These are phyloP conservation scores for Durusdinium trenchii DNA, from an alignment of 73 alveolate genomes.

Conservation along the genomic window DNA sequence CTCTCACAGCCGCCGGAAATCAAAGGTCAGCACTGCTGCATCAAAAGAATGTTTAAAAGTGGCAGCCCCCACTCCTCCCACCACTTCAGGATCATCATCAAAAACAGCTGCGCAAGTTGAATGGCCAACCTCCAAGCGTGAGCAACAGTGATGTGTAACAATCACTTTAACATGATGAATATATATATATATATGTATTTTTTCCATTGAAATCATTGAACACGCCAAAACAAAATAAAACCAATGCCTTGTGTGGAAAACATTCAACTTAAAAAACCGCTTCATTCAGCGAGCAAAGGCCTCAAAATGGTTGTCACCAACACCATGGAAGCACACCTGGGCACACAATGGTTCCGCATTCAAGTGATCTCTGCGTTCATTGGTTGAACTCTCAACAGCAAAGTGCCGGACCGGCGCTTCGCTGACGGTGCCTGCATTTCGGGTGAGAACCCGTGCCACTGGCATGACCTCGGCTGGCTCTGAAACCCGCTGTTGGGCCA, in stretches of 20 bases:
- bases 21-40: too few relatives aligned
- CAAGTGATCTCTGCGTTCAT: not conserved
- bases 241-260: not conserved
- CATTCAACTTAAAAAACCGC: not conserved
- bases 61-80: conserved; percentile 10
- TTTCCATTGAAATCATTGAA: not conserved
- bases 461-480: not conserved
- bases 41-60: too few relatives aligned
- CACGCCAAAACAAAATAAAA: not conserved
- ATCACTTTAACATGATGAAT: not conserved
- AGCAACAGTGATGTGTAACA: not conserved
- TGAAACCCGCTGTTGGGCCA: not conserved
- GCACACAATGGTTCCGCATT: not conserved
- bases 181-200: too few relatives aligned
- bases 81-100: conserved; percentile 83
- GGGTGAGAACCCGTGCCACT: conserved; percentile 27
- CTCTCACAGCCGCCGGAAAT: too few relatives aligned
- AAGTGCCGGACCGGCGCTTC: conserved; percentile 8
- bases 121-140: conserved; percentile 29
- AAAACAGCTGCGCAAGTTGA: conserved; percentile 79
- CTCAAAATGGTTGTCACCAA: conserved; percentile 79
- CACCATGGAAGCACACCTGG: conserved; percentile 90
- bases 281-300: not conserved
- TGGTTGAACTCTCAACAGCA: not conserved
- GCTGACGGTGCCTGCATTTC: conserved; percentile 56